phyloP scores from a whole-genome alignment of 2,329 filamentous ascomycete genomes.

The Aureobasidium sp. region DNA sequence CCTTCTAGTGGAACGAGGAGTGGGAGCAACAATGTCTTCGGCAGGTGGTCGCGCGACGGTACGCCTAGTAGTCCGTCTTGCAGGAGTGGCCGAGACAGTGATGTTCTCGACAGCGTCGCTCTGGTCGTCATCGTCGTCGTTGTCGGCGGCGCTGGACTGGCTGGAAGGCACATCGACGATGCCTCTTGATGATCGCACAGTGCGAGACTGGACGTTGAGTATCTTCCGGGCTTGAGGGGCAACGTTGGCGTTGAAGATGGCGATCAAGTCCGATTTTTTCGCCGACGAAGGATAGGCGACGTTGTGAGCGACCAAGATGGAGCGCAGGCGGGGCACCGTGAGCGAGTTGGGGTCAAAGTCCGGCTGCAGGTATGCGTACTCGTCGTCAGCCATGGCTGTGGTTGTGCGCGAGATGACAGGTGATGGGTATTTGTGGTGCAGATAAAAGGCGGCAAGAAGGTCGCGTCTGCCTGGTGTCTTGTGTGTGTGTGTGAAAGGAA shows the following conservation, averaged over 20 bases:
- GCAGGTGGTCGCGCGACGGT: conserved; percentile 29
- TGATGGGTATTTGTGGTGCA: neutral
- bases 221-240: conserved; percentile 72
- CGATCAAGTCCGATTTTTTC: conserved; percentile 83
- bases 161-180: conserved; percentile 64
- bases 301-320: conserved; percentile 84
- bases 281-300: conserved; percentile 79
- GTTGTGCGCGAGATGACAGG: neutral
- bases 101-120: conserved; percentile 49
- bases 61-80: conserved; percentile 23
- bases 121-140: conserved; percentile 51
- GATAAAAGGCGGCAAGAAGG: neutral
- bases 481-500: conserved; percentile 5
- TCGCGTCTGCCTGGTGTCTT: neutral
- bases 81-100: conserved; percentile 37
- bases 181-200: conserved; percentile 79
- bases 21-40: conserved; percentile 41
- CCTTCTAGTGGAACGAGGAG: conserved; percentile 24
- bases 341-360: conserved; percentile 78
- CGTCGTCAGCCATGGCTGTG: conserved; percentile 30
- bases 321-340: conserved; percentile 81
- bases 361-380: conserved; percentile 76
- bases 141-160: conserved; percentile 55
- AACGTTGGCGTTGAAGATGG: conserved; percentile 73
- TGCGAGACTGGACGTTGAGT: conserved; percentile 64